Base-by-base conservation (phyloP, 306 rosid species). In the Trifolium dubium region DNA sequence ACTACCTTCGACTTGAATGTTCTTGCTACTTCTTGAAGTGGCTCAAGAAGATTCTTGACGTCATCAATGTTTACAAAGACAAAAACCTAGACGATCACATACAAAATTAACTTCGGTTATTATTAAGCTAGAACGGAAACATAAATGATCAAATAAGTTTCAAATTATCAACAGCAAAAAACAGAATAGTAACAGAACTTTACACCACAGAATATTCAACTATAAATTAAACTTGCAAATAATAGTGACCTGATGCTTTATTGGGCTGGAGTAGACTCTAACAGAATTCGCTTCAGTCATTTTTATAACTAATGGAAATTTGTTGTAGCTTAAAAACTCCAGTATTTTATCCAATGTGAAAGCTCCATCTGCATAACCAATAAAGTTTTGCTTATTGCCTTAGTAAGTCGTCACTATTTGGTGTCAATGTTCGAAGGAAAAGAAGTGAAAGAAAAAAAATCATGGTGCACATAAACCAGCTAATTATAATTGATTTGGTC, bases 1-100 rank as follows among this genome's bases (percentile, higher is more conserved):
- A 55, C n/a, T 81, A 92, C 99, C 96, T 90, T 86, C 13, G 92
- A 82, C 89, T 90, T 89, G 83, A 89, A 92, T 77, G 80, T 79
- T 89, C 88, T 90, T 13, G 96, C 98, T 67, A 92, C 83, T 77
- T 90, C 82, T 74, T 85, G 93, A 77, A 92, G 90, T 39, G 85
- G 71, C 76, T 87, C 88, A 55, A 71, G 84, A 83, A 90, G 88
- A 69, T 85, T 86, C 68, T 86, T 80, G 30, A 85, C 78, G 72
- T 85, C 88, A 39, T 86, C 92, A 23, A 3, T 77, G 6, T 82
- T 78, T 9, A 92, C 84, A 53, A 92, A 94, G 79, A 89, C 78
- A 76, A 87, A 81, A 84, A 90, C 99, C 99, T 92, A 76, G 50
- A 77, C 7, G 53, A 80, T 30, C 63, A 30, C 37, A 34, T 67